Percentiles rank a stretch among this genome's conserved stretches.
Evolutionary conservation across 352 stramenopile species (phyloP).

Genomic region (Plasmopara halstedii): DNA sequence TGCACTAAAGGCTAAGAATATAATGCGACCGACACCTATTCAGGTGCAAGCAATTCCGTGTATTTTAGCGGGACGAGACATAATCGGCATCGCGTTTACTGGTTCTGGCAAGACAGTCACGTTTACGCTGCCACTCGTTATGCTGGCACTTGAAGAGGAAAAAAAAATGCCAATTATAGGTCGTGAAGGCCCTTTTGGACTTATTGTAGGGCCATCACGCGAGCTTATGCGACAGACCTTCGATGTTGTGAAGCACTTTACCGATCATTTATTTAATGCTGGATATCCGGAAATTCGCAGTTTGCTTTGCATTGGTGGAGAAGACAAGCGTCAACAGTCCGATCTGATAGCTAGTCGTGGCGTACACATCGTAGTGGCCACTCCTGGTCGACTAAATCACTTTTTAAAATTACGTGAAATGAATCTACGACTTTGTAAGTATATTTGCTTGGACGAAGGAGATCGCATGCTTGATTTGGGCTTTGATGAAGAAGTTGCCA

Average conservation of each 20-base stretch:
- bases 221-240: constrained; percentile 98
- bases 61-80: constrained; percentile 93
- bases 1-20: constrained; percentile 92
- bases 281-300: constrained; percentile 82
- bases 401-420: constrained; percentile 94
- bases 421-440: constrained; percentile 92
- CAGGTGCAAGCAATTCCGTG: constrained; percentile 98
- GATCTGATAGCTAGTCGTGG: constrained; percentile 79
- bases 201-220: constrained; percentile 95
- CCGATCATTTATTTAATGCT: constrained; percentile 52
- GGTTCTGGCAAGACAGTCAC: constrained; percentile 98
- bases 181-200: constrained; percentile 94
- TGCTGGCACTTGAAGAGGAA: constrained; percentile 96
- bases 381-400: constrained; percentile 94
- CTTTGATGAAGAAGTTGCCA: constrained; percentile 88
- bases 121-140: constrained; percentile 96
- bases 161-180: constrained; percentile 90
- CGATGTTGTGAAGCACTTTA: constrained; percentile 95
- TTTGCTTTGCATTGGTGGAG: constrained; percentile 94
- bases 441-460: constrained; percentile 98
- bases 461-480: constrained; percentile 97
- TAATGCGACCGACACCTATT: constrained; percentile 95
- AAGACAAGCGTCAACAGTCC: constrained; percentile 91
- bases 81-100: constrained; percentile 99
- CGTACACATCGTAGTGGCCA: constrained; percentile 96